These are phyloP conservation scores for Hsuehochloa calcarea DNA, from an alignment of 176 grass and related monocot genomes.

Conservation along the genomic window DNA sequence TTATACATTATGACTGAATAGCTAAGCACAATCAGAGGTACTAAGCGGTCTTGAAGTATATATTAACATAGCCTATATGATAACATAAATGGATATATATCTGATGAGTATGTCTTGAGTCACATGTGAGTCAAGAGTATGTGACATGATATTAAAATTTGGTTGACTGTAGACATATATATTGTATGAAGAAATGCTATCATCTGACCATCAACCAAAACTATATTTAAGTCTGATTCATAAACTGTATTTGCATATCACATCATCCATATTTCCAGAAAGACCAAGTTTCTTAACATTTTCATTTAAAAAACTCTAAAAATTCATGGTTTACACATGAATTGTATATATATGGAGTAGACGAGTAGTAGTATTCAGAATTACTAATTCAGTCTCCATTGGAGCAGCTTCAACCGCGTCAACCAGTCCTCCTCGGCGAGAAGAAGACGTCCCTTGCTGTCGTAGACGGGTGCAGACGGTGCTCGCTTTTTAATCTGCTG, in stretches of 20 bases:
- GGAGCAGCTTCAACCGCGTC: too few relatives aligned
- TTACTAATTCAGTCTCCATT: conserved; percentile 67
- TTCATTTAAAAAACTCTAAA: neutral
- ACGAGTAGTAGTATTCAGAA: neutral
- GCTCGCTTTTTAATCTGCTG: too few relatives aligned
- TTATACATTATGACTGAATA: neutral
- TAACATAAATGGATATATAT: neutral
- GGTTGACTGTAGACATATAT: neutral
- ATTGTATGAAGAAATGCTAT: neutral
- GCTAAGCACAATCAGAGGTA: neutral
- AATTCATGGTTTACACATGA: neutral
- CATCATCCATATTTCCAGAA: neutral
- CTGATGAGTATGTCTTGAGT: neutral
- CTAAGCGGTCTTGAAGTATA: neutral
- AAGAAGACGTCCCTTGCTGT: too few relatives aligned
- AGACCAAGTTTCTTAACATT: neutral
- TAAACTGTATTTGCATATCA: neutral
- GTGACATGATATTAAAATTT: neutral
- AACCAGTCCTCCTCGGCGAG: too few relatives aligned
- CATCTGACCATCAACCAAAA: neutral
- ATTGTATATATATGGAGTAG: too few relatives aligned
- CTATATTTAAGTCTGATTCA: neutral
- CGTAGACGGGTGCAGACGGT: too few relatives aligned
- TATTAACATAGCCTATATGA: neutral
- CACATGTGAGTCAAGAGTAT: neutral